Evolutionary conservation across 2,329 filamentous ascomycete genomes (phyloP).

Genomic region (Hymenoscyphus fructigenus): DNA sequence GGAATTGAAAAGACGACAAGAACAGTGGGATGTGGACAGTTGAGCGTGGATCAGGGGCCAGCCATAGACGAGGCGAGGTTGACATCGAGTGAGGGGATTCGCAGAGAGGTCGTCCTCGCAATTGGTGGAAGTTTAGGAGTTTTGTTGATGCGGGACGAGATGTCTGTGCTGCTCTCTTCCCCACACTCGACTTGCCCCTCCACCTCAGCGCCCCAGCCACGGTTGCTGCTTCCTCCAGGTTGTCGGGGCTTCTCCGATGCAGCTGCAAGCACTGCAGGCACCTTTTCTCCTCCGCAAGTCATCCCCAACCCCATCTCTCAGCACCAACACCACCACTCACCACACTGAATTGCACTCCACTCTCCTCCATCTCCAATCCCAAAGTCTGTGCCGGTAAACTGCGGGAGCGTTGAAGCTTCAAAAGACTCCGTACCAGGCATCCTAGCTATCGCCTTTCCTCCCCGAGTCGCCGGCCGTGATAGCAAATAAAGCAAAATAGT

Average conservation of each 20-base stretch:
- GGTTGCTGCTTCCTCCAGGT: not conserved
- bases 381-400: not conserved
- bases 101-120: not conserved
- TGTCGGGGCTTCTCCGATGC: slow-evolving; percentile 1
- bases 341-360: too few relatives aligned
- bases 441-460: too few relatives aligned
- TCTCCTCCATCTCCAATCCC: not conserved
- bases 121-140: slow-evolving; percentile 2
- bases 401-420: too few relatives aligned
- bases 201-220: too few relatives aligned
- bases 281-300: too few relatives aligned
- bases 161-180: not conserved
- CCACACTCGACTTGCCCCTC: not conserved
- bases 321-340: not conserved
- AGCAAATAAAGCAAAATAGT: too few relatives aligned
- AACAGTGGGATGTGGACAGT: not conserved
- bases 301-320: not conserved
- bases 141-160: not conserved
- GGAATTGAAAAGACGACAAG: not conserved
- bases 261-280: not conserved
- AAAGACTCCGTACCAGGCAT: too few relatives aligned
- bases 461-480: too few relatives aligned
- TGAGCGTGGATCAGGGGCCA: too few relatives aligned
- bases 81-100: not conserved
- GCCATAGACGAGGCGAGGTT: too few relatives aligned